These are phyloP conservation scores for Penicillium sclerotigenum DNA, from an alignment of 2,329 filamentous ascomycete species.

Conservation along the genomic window DNA sequence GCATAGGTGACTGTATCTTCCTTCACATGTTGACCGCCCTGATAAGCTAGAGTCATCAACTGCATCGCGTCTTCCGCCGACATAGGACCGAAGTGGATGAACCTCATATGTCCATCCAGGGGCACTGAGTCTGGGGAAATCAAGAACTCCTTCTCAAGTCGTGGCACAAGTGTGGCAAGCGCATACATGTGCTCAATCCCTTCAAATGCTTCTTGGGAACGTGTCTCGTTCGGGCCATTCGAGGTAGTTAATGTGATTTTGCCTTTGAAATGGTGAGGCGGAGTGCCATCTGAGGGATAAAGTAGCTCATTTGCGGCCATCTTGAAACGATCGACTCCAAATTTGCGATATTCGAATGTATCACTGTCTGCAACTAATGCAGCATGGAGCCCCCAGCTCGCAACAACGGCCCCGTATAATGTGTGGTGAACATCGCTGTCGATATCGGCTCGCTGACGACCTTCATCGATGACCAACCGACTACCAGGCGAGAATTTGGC, in stretches of 20 bases:
- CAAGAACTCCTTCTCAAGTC: constrained; percentile 75
- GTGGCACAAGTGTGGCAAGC: constrained; percentile 71
- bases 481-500: constrained; percentile 61
- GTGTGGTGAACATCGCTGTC: constrained; percentile 25
- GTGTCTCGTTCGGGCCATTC: constrained; percentile 14
- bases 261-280: constrained; percentile 57
- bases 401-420: constrained; percentile 74
- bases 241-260: constrained; percentile 46
- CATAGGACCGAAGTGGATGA: constrained; percentile 72
- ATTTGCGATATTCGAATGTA: constrained; percentile 72
- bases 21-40: constrained; percentile 54
- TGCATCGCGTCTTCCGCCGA: constrained; percentile 67
- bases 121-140: constrained; percentile 73
- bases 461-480: constrained; percentile 43
- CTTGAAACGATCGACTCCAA: constrained; percentile 73
- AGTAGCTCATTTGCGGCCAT: constrained; percentile 79
- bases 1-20: constrained; percentile 66
- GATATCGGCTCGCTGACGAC: constrained; percentile 40
- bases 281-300: constrained; percentile 52
- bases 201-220: constrained; percentile 32
- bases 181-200: constrained; percentile 67
- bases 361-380: constrained; percentile 88
- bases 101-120: constrained; percentile 65
- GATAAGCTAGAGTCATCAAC: constrained; percentile 66
- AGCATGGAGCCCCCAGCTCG: constrained; percentile 86